phyloP scores from a whole-genome alignment of 225 moss, liverwort and hornwort genomes.

The Polytrichum formosum region DNA sequence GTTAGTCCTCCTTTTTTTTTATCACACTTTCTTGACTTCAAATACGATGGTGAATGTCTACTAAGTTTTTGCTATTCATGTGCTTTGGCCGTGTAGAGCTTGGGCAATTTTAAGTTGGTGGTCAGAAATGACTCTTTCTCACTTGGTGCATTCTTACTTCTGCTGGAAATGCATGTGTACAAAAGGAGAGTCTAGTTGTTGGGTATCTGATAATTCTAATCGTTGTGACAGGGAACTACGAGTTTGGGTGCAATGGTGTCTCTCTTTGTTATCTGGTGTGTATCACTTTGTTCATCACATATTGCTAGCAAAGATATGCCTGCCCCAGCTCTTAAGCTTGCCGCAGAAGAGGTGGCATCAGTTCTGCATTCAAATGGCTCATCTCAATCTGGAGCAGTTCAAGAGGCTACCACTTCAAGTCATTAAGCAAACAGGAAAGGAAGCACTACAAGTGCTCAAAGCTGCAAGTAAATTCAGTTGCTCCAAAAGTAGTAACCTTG shows the following conservation, averaged over 20 bases:
- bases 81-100: neutral
- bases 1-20: constrained; percentile 18
- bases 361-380: constrained; percentile 45
- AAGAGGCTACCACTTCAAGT: constrained; percentile 11
- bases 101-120: neutral
- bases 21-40: neutral
- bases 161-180: too few relatives aligned
- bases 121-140: neutral
- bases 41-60: neutral
- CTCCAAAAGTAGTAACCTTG: neutral
- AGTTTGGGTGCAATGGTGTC: constrained; percentile 48
- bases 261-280: constrained; percentile 60
- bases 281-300: constrained; percentile 53
- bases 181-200: neutral
- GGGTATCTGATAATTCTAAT: constrained; percentile 3
- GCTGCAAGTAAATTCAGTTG: neutral
- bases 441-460: constrained; percentile 4
- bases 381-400: constrained; percentile 28
- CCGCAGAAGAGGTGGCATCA: constrained; percentile 58
- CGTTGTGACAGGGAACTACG: constrained; percentile 33
- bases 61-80: neutral
- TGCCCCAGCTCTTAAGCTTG: constrained; percentile 54
- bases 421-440: neutral
- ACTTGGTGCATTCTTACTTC: neutral
- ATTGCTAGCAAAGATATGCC: constrained; percentile 51